These are phyloP conservation scores for Lobulomyces angularis DNA, from an alignment of 192 early-diverging fungal species.

Conservation along the genomic window DNA sequence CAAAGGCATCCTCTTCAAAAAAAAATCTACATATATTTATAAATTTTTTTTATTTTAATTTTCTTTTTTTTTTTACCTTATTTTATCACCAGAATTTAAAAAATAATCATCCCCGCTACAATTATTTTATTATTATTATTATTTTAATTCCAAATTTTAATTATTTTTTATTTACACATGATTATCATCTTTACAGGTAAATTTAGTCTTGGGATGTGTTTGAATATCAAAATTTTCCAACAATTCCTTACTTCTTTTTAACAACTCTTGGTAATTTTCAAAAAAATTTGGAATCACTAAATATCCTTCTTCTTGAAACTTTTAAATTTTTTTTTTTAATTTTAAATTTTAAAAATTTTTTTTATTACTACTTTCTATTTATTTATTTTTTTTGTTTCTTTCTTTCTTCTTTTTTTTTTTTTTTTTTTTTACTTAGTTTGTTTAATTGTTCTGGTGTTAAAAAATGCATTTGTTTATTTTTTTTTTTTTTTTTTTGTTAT, in stretches of 20 bases:
- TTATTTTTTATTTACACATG: neutral
- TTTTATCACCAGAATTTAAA: constrained; percentile 66
- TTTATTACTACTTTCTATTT: no score
- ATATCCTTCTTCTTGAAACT: constrained; percentile 13
- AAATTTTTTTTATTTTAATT: no score
- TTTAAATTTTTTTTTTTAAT: neutral
- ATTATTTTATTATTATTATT: constrained; percentile 16
- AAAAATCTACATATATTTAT: no score
- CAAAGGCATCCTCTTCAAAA: constrained; percentile 75
- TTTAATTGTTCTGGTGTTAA: no score
- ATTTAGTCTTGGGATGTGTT: constrained; percentile 64
- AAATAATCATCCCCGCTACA: constrained; percentile 85
- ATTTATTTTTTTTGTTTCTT: no score
- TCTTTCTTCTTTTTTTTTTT: no score
- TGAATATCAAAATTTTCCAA: constrained; percentile 47
- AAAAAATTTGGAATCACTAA: constrained; percentile 42
- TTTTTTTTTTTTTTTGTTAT: no score
- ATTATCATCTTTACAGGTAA: constrained; percentile 49
- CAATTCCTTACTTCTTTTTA: constrained; percentile 25
- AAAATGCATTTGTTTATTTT: no score
- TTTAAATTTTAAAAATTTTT: no score
- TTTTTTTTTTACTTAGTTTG: no score
- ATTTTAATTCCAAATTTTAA: neutral
- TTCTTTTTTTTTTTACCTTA: no score
- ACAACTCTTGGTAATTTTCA: constrained; percentile 24